Evolutionary conservation across 2,329 filamentous ascomycete species (phyloP), one percentile per base, ranked within the genome.

Genomic region (Chrysoporthe puriensis): DNA sequence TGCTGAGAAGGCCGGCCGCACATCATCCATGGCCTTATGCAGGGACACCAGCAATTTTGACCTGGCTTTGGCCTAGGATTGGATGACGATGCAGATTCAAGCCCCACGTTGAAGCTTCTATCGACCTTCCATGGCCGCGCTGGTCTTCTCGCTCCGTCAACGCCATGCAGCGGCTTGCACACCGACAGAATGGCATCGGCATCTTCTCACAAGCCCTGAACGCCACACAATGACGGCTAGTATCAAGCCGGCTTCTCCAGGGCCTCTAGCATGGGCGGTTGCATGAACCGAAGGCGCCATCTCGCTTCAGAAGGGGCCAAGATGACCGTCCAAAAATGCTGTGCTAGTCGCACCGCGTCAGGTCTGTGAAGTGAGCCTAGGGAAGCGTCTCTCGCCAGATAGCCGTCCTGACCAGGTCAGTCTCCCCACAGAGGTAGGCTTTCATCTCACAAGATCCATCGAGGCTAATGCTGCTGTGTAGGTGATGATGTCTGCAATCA

Each of bases 221-320:
- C 21, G 42, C 43, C 59, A 52, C 61, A 56, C 6, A 21, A 26
- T 6, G 11, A 21, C 43, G 14, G 13, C 21, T 63, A 63, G 40
- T 63, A 14, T n/a, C 13, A n/a, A 56, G n/a, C n/a, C 34, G 3
- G 14, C 32, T 21, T 54, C 26, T 14, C 21, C 2, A 11, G 14
- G 36, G 5, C 18, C 32, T 56, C 46, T 58, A 32, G 57, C 21
- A 57, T 67, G 57, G 56, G 48, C 26, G 36, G 8, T n/a, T 7
- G 14, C 44, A 58, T 52, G 64, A 61, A 26, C 44, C 54, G 61
- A 67, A 13, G 46, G 57, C 67, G 64, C 67, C 67, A 69, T 52
- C 60, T 69, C 67, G 67, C 67, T 69, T 69, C 61, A 58, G 64
- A 52, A 64, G 64, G 57, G 21, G 36, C 9, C 43, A 64, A 67